Percentiles rank a stretch among this genome's conserved stretches.
Evolutionary conservation across 192 early-diverging fungal genomes (phyloP).

Genomic region (Oehlia diaphana): DNA sequence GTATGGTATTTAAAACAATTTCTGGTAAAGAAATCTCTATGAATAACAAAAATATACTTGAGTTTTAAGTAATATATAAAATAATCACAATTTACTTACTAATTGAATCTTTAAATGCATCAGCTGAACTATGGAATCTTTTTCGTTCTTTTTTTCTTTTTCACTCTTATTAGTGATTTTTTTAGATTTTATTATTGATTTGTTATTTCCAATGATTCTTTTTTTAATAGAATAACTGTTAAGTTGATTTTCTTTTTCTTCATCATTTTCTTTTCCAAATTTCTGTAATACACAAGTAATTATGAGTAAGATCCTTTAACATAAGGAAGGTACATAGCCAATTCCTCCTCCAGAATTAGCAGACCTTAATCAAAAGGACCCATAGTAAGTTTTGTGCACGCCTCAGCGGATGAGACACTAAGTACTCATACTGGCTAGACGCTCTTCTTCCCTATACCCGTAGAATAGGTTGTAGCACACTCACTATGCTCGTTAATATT

Average conservation of each 20-base stretch:
- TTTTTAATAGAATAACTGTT: background rate
- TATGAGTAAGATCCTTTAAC: slow-evolving; percentile 1
- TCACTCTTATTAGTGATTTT: background rate
- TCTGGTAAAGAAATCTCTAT: background rate
- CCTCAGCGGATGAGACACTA: too few relatives aligned
- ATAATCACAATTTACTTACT: background rate
- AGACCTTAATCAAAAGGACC: too few relatives aligned
- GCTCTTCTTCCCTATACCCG: too few relatives aligned
- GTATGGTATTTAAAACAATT: slow-evolving; percentile 5
- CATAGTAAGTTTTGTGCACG: too few relatives aligned
- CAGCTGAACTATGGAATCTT: too few relatives aligned
- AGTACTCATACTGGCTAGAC: too few relatives aligned
- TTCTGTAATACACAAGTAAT: background rate
- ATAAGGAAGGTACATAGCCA: too few relatives aligned
- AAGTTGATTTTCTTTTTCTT: background rate
- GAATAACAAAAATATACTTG: too few relatives aligned
- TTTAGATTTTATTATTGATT: background rate
- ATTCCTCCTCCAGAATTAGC: too few relatives aligned
- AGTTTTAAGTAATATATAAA: background rate
- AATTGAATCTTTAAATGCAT: background rate
- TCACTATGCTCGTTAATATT: too few relatives aligned
- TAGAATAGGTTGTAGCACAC: too few relatives aligned
- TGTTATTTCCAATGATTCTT: background rate
- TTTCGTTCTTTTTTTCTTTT: background rate
- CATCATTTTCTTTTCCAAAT: background rate